Evolutionary conservation across 371 early-diverging fungal genomes (phyloP).

Genomic region (Synchytrium microbalum): DNA sequence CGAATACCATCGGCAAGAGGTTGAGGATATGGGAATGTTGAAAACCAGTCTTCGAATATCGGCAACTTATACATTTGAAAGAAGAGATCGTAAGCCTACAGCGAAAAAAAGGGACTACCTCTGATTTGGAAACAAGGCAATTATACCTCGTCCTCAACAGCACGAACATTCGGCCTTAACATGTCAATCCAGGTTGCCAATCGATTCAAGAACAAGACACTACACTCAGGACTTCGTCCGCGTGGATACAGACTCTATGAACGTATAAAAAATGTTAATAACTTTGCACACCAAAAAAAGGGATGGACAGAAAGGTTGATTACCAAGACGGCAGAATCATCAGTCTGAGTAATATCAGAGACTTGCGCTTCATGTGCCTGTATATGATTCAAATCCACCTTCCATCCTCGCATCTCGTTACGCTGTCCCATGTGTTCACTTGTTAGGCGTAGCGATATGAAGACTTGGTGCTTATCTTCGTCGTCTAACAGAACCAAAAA

Average conservation of each 20-base stretch:
- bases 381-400: neutral
- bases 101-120: no score
- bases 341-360: neutral
- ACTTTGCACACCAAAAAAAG: neutral
- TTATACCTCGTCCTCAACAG: no score
- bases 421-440: neutral
- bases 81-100: no score
- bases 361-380: neutral
- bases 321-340: neutral
- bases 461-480: neutral
- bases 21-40: neutral
- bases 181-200: neutral
- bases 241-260: neutral
- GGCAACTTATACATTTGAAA: no score
- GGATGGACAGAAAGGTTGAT: neutral
- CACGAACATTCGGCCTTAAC: no score
- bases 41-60: no score
- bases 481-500: neutral
- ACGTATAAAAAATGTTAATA: neutral
- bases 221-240: neutral
- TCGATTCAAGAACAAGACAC: neutral
- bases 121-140: no score
- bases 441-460: neutral
- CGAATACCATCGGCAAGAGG: neutral
- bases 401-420: neutral